Conservation (phyloP, 2,329 filamentous ascomycete genomes). For the Colletotrichum somersetense region DNA sequence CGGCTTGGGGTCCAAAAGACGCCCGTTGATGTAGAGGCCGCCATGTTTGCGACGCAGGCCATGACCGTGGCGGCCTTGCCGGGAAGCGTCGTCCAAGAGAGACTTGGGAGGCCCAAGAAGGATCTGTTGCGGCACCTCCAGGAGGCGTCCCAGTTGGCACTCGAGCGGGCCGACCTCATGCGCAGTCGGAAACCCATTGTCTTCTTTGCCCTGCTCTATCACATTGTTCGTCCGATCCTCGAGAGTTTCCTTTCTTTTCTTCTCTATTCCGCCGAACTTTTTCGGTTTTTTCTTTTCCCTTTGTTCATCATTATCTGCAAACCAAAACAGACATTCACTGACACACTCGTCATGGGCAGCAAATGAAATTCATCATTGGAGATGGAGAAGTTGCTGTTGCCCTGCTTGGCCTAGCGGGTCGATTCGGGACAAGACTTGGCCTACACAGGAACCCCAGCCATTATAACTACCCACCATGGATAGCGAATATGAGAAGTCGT, state of each 20-base stretch:
- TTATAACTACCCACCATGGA: conserved; percentile 36
- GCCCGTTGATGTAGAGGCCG: conserved; percentile 27
- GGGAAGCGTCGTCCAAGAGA: conserved; percentile 13
- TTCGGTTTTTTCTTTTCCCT: background rate
- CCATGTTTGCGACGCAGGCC: conserved; percentile 36
- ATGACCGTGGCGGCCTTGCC: conserved; percentile 39
- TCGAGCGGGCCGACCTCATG: conserved; percentile 34
- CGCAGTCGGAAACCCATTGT: conserved; percentile 33
- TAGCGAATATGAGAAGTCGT: conserved; percentile 30
- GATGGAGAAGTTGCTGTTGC: conserved; percentile 31
- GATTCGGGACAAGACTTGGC: conserved; percentile 32
- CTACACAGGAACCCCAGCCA: conserved; percentile 37
- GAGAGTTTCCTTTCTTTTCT: background rate
- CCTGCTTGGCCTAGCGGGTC: conserved; percentile 34
- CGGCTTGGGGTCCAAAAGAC: conserved; percentile 35
- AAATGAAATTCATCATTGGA: conserved; percentile 36
- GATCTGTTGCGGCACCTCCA: conserved; percentile 32
- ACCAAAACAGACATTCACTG: too few relatives aligned
- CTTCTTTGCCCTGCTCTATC: conserved; percentile 32
- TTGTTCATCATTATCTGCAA: too few relatives aligned
- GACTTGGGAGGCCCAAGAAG: conserved; percentile 18
- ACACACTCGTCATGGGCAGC: conserved; percentile 1
- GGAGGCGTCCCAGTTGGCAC: conserved; percentile 26
- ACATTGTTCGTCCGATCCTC: conserved; percentile 26
- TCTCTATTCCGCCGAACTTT: too few relatives aligned